Base-by-base conservation (phyloP, 2,329 filamentous ascomycete genomes). In the Fonsecaea erecta region DNA sequence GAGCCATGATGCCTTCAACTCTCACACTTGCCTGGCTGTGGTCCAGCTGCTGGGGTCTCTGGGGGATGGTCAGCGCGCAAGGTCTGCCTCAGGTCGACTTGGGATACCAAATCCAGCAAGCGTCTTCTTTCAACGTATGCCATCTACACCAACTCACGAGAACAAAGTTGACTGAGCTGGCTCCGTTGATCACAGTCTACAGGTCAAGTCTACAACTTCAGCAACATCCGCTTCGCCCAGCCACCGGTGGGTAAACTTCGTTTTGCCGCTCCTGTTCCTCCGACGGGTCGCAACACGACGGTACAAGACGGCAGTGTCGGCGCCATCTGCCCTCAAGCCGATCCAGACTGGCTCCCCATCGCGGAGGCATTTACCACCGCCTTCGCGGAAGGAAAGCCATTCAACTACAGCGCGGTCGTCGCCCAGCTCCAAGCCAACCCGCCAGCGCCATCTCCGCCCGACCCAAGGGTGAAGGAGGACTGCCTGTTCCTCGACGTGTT, bases 211-310 rank as follows among this genome's bases (percentile, higher is more conserved):
- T 86, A 84, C 73, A 83, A 82, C 67, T 86, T 86, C 75, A 81
- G 75, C 59, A 85, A 86, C 69, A 85, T 86, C 65, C 80, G 84
- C 48, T 87, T 83, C 72, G 84, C 83, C 2, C 81, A 82, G 24
- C 80, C 85, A 9, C 84, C 84, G 0, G 66, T 82, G 2, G 83
- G 82, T 11, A 71, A 83, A 14, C 72, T 84, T 46, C 77, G 84
- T 24, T 86, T 85, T 66, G 77, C 77, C n/a, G 78, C 80, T 26
- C 83, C 84, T 2, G 75, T 76, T 30, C 70, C 75, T 9, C 81
- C 82, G 2, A 73, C 73, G 8, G 68, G 74, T 52, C 80, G 84
- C 68, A 77, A 82, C 34, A 74, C 77, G 4, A 64, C 70, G 0
- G 74, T 86, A 16, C 79, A 84, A 54, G 79, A 74, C 43, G 84